Evolutionary conservation across 2,329 filamentous ascomycete species (phyloP), one percentile per base, ranked within the genome.

Genomic region (Aspergillus fijiensis): DNA sequence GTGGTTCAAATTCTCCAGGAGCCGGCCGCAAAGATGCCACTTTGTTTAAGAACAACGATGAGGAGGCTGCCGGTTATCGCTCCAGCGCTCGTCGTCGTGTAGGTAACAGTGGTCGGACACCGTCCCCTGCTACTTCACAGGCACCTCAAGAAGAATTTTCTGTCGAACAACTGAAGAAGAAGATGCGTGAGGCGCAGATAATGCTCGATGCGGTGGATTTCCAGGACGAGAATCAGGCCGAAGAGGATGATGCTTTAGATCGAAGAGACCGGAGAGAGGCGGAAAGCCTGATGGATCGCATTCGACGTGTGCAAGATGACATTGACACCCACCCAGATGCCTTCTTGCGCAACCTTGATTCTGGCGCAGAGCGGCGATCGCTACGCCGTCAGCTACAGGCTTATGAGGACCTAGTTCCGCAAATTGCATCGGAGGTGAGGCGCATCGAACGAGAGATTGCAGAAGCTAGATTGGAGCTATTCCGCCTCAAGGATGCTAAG

Each of bases 161-260:
- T 4, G 76, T 96, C 29, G 94, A 98, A 29, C 93, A 98, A 74
- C 79, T 99, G 60, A 89, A 86, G 67, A 99, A 99, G 81, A 92
- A 91, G 74, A 92, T 99, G 61, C 88, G 88, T 59, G 95, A 99
- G 81, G 95, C 96, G 78, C 92, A 97, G 76, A 88, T 99, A 48
- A 82, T 99, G 64, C 82, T 99, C 14, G 94, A 99, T 76, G 95
- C 95, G 0, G 94, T 97, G 79, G 95, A 99, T 72, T 97, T 97
- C 75, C 89, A 91, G 64, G 95, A 98, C 68, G 94, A 98, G 78
- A 91, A 91, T 71, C 87, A 89, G 42, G 85, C 87, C 4, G 95
- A 99, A 69, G 91, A 98, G 71, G 94, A 99, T 65, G 94, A 97
- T 67, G 87, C 90, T 19, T 84, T 98, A 49, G 95, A 99, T 73